Percentiles rank a stretch among this genome's conserved stretches.
Evolutionary conservation across 176 grass and related monocot species (phyloP).

Genomic region (Bromus sterilis): DNA sequence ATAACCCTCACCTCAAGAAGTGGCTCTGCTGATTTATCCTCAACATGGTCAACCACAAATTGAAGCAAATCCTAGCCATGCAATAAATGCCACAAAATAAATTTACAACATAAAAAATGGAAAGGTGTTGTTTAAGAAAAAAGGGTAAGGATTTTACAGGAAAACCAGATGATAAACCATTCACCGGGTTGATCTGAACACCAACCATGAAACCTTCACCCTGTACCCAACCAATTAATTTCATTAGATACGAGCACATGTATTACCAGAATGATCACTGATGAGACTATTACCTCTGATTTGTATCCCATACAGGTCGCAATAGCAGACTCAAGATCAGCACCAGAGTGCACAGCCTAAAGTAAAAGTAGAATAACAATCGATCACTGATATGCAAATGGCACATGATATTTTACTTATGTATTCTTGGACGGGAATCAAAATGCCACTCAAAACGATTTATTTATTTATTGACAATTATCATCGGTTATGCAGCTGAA

Average conservation of each 20-base stretch:
- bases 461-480: not conserved
- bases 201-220: constrained; percentile 99
- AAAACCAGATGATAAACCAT: constrained; percentile 92
- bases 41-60: constrained; percentile 91
- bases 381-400: constrained; percentile 12
- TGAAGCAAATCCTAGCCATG: constrained; percentile 62
- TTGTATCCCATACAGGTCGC: constrained; percentile 95
- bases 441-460: constrained; percentile 4
- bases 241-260: not conserved
- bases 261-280: constrained; percentile 10
- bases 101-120: constrained; percentile 6
- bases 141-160: constrained; percentile 50
- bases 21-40: constrained; percentile 72
- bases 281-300: constrained; percentile 56
- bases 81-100: constrained; percentile 17
- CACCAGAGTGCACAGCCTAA: constrained; percentile 98
- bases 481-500: not conserved
- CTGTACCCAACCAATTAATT: constrained; percentile 25
- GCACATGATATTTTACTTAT: not conserved
- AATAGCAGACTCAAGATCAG: constrained; percentile 97
- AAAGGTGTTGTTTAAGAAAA: constrained; percentile 18
- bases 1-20: constrained; percentile 66
- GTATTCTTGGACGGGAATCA: not conserved
- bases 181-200: constrained; percentile 85
- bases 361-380: constrained; percentile 18